Evolutionary conservation across 2,329 filamentous ascomycete genomes (phyloP).

Genomic region (Monosporascus sp.): DNA sequence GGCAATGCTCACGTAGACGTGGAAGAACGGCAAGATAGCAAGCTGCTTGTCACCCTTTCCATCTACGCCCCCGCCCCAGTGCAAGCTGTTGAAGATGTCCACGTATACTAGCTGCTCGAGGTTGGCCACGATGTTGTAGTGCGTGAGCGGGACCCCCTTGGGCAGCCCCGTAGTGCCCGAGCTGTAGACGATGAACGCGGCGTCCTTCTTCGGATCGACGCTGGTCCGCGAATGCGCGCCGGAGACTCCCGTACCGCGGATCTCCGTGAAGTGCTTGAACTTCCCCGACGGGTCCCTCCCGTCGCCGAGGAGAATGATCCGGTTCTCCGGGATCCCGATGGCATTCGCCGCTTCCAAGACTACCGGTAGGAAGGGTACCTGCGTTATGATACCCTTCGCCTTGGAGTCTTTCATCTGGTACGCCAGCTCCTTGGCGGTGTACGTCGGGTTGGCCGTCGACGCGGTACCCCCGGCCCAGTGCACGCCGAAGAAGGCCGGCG

Average conservation of each 20-base stretch:
- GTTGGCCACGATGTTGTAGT: conserved; percentile 78
- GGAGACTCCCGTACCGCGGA: conserved; percentile 57
- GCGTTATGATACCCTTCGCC: conserved; percentile 71
- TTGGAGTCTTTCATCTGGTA: conserved; percentile 77
- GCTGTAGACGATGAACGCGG: conserved; percentile 82
- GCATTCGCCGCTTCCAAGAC: conserved; percentile 63
- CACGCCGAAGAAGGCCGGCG: conserved; percentile 69
- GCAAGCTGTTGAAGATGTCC: conserved; percentile 52
- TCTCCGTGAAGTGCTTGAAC: conserved; percentile 67
- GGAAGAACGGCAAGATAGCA: conserved; percentile 82
- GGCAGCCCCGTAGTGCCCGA: conserved; percentile 87
- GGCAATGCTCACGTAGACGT: conserved; percentile 67
- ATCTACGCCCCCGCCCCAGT: conserved; percentile 49
- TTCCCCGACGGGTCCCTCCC: conserved; percentile 51
- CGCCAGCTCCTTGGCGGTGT: conserved; percentile 76
- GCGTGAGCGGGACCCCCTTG: conserved; percentile 85
- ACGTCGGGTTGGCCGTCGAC: conserved; percentile 84
- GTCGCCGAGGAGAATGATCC: conserved; percentile 73
- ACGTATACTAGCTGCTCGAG: conserved; percentile 48
- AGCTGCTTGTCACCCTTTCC: conserved; percentile 67
- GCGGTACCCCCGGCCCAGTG: conserved; percentile 79
- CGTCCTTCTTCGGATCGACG: conserved; percentile 63
- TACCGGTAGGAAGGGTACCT: conserved; percentile 58
- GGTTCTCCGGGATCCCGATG: conserved; percentile 65
- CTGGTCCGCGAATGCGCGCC: conserved; percentile 47